Conservation (phyloP, 2,329 filamentous ascomycete genomes). For the Massarina eburnea region DNA sequence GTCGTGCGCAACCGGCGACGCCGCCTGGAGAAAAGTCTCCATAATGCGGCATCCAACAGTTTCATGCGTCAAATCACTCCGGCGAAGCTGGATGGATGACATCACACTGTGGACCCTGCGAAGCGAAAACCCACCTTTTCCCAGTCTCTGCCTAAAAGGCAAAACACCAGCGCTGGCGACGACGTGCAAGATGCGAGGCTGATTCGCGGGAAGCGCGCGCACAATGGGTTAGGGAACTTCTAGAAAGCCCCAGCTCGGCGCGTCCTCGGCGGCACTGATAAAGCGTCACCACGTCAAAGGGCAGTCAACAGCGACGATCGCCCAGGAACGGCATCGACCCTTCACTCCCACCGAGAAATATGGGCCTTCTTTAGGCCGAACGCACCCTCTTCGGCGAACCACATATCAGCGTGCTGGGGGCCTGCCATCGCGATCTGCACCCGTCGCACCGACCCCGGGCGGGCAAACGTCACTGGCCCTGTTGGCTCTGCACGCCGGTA, state of each 20-base stretch:
- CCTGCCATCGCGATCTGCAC: no score
- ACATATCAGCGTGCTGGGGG: no score
- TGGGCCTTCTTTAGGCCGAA: neutral
- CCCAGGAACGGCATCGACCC: neutral
- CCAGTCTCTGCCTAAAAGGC: no score
- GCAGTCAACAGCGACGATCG: no score
- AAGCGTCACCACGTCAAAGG: neutral
- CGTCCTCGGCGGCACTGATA: no score
- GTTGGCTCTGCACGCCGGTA: neutral
- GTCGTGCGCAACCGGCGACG: constrained; percentile 11
- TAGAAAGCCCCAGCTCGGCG: neutral
- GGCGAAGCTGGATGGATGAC: constrained; percentile 23
- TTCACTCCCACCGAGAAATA: neutral
- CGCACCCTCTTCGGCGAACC: neutral
- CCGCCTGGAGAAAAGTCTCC: constrained; percentile 16
- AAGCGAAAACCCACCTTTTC: constrained; percentile 1
- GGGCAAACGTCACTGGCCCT: neutral
- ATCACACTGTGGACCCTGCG: constrained; percentile 30
- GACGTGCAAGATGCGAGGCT: no score
- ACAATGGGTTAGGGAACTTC: no score
- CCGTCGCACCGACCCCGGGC: no score
- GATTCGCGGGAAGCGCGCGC: no score
- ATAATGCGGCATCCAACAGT: constrained; percentile 35
- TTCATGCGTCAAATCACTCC: constrained; percentile 21
- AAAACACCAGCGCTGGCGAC: no score